phyloP scores from a whole-genome alignment of 2,329 filamentous ascomycete species.

The Tolypocladium nubicola region DNA sequence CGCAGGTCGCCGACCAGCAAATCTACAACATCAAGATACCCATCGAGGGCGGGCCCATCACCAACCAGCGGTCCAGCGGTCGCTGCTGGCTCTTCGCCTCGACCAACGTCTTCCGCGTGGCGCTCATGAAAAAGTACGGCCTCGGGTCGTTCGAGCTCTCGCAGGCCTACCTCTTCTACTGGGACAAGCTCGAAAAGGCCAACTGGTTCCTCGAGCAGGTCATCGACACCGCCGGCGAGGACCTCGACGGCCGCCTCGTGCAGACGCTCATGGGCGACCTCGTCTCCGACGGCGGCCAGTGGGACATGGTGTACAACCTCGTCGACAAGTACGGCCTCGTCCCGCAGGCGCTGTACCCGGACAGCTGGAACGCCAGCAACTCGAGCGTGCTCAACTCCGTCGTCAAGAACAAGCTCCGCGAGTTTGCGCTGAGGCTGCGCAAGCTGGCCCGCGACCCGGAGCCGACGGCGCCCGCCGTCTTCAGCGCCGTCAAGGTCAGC shows the following conservation, averaged over 20 bases:
- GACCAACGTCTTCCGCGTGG: slow-evolving; percentile 86
- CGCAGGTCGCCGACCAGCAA: slow-evolving; percentile 60
- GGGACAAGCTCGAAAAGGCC: slow-evolving; percentile 86
- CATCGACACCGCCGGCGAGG: slow-evolving; percentile 60
- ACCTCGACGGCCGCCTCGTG: slow-evolving; percentile 62
- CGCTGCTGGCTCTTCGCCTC: slow-evolving; percentile 88
- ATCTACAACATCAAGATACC: slow-evolving; percentile 78
- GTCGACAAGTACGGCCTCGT: slow-evolving; percentile 84
- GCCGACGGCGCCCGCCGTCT: slow-evolving; percentile 21
- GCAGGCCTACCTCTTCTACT: slow-evolving; percentile 82
- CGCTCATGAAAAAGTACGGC: slow-evolving; percentile 73
- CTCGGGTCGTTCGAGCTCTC: slow-evolving; percentile 75
- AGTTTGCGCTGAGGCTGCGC: slow-evolving; percentile 68
- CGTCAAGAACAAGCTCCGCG: slow-evolving; percentile 77
- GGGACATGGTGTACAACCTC: slow-evolving; percentile 85
- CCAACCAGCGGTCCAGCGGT: slow-evolving; percentile 72
- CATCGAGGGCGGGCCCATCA: slow-evolving; percentile 71
- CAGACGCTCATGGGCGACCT: slow-evolving; percentile 58
- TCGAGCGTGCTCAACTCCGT: slow-evolving; percentile 60
- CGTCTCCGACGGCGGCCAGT: slow-evolving; percentile 75
- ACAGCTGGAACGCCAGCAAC: slow-evolving; percentile 67
- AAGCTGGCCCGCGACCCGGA: slow-evolving; percentile 29
- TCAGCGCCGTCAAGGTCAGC: slow-evolving; percentile 49
- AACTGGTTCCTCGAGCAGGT: slow-evolving; percentile 85
- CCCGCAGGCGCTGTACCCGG: slow-evolving; percentile 71